phyloP scores from a whole-genome alignment of 192 early-diverging fungal genomes.

The Gonapodya prolifera region DNA sequence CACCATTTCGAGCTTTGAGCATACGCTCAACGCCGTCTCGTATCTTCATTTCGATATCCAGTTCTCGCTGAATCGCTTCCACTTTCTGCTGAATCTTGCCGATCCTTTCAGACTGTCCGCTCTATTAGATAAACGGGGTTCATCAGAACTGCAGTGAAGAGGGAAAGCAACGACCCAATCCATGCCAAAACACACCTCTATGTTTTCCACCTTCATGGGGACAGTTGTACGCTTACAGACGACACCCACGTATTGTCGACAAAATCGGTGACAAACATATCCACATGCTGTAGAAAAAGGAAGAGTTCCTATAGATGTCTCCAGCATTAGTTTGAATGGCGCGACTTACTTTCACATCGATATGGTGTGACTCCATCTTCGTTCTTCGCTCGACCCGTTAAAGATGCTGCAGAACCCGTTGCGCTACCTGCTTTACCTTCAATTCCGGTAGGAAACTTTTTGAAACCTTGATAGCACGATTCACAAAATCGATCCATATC shows the following conservation, averaged over 20 bases:
- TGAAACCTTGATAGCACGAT: conserved; percentile 19
- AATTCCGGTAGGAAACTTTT: conserved; percentile 7
- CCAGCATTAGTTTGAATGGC: conserved; percentile 7
- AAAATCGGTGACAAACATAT: conserved; percentile 33
- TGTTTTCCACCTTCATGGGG: conserved; percentile 17
- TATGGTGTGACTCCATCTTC: conserved; percentile 22
- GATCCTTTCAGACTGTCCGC: conserved; percentile 21
- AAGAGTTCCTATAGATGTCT: neutral
- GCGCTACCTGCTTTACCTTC: conserved; percentile 4
- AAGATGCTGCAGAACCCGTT: conserved; percentile 4
- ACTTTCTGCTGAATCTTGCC: conserved; percentile 30
- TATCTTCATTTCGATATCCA: conserved; percentile 45
- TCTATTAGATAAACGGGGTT: neutral
- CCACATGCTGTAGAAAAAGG: conserved; percentile 23
- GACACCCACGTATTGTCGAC: conserved; percentile 26
- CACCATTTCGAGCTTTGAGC: conserved; percentile 16
- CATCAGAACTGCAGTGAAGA: neutral
- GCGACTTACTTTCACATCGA: conserved; percentile 27
- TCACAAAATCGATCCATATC: conserved; percentile 28
- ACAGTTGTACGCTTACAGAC: conserved; percentile 21
- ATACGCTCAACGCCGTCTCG: conserved; percentile 35
- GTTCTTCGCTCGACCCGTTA: conserved; percentile 8
- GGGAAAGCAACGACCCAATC: neutral
- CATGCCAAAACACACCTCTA: conserved; percentile 17
- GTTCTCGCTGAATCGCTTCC: conserved; percentile 30